Percentiles rank a stretch among this genome's conserved stretches.
These are phyloP conservation scores for Backusella macrospora DNA, from an alignment of 192 early-diverging fungal species.

Conservation along the genomic window DNA sequence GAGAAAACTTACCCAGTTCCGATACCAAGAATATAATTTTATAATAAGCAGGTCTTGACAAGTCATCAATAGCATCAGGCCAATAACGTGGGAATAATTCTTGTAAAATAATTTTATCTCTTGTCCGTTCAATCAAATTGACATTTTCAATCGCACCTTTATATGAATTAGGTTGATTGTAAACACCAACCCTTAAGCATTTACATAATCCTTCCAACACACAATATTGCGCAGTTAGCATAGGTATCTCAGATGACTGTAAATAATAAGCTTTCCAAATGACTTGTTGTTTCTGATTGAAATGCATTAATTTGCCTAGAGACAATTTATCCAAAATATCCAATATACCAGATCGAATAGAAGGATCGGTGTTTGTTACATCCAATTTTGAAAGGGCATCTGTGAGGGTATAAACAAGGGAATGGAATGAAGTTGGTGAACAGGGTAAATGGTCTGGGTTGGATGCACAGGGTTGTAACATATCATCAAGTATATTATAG, in stretches of 20 bases:
- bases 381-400: constrained; percentile 30
- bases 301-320: constrained; percentile 18
- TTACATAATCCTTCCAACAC: constrained; percentile 31
- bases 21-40: constrained; percentile 19
- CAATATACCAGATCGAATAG: constrained; percentile 18
- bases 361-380: neutral
- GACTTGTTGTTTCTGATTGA: neutral
- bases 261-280: constrained; percentile 18
- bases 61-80: neutral
- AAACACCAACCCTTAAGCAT: neutral
- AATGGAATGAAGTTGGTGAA: constrained; percentile 35
- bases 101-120: constrained; percentile 18
- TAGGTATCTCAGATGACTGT: neutral
- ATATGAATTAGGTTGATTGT: constrained; percentile 15
- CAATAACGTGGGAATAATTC: constrained; percentile 27
- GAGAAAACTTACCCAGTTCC: constrained; percentile 25
- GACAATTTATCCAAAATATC: constrained; percentile 25
- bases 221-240: constrained; percentile 13
- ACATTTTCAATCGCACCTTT: neutral
- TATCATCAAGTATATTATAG: constrained; percentile 26
- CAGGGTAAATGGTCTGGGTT: constrained; percentile 32
- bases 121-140: neutral
- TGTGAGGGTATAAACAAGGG: constrained; percentile 41
- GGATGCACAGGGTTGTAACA: constrained; percentile 14
- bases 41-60: constrained; percentile 3